These are phyloP conservation scores for Diplotaxis tenuifolia DNA, from an alignment of 345 rosid genomes.

Conservation along the genomic window DNA sequence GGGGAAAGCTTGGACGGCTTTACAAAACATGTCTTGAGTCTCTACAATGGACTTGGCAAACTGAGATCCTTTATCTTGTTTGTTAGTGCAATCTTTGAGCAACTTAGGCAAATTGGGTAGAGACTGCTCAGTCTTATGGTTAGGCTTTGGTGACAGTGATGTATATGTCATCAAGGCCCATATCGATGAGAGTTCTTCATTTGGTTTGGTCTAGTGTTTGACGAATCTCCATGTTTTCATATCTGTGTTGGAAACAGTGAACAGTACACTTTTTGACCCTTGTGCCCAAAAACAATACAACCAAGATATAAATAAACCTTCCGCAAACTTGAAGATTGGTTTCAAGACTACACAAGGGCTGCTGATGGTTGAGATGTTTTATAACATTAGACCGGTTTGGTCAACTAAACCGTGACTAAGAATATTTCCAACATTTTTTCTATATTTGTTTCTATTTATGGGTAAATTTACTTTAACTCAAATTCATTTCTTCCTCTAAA, in stretches of 20 bases:
- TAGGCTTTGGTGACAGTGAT: conserved; percentile 54
- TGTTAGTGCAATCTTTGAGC: conserved; percentile 41
- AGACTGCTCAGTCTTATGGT: conserved; percentile 36
- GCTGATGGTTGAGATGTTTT: conserved; percentile 91
- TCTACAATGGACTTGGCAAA: conserved; percentile 80
- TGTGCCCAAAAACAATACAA: neutral
- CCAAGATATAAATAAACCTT: conserved; percentile 48
- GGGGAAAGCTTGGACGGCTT: conserved; percentile 40
- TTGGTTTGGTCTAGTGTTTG: conserved; percentile 67
- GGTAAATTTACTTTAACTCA: too few species aligned
- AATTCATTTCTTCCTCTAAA: too few species aligned
- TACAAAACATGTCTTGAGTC: conserved; percentile 40
- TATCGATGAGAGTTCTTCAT: conserved; percentile 58
- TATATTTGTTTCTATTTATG: too few species aligned
- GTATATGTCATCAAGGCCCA: conserved; percentile 79
- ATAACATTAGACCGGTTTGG: too few species aligned
- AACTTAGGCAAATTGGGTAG: conserved; percentile 44
- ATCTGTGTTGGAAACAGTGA: conserved; percentile 39
- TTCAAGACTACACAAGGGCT: conserved; percentile 74
- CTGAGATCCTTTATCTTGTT: conserved; percentile 62
- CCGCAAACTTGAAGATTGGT: conserved; percentile 70
- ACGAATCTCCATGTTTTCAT: conserved; percentile 48
- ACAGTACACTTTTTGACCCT: neutral
- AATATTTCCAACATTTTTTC: too few species aligned
- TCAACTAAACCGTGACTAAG: too few species aligned